phyloP scores from a whole-genome alignment of 169 alveolate genomes.

The Plasmodium cynomolgi region DNA sequence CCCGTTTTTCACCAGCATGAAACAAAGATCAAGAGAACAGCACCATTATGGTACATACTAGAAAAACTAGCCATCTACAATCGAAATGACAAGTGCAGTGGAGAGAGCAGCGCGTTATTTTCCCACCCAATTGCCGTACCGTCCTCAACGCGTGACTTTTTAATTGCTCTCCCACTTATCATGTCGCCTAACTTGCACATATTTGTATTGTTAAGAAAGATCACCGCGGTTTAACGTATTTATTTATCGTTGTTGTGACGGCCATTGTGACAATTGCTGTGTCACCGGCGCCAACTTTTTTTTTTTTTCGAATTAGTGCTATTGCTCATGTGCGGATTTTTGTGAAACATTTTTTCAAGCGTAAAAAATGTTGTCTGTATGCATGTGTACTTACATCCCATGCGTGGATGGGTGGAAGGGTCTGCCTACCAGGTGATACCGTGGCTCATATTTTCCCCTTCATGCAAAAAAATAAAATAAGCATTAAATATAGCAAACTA shows the following conservation, averaged over 20 bases:
- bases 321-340: neutral
- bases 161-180: neutral
- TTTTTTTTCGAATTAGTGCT: neutral
- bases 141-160: neutral
- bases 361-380: neutral
- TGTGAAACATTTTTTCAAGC: neutral
- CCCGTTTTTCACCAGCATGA: slow-evolving; percentile 19
- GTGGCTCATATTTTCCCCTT: neutral
- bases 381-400: neutral
- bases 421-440: neutral
- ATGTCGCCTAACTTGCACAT: neutral
- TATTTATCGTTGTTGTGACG: neutral
- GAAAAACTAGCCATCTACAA: neutral
- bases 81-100: neutral
- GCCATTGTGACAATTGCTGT: neutral
- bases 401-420: neutral
- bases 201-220: neutral
- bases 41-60: slow-evolving; percentile 64
- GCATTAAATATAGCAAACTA: neutral
- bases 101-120: neutral
- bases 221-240: neutral
- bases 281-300: neutral
- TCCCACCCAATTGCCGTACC: neutral
- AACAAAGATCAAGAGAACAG: slow-evolving; percentile 36
- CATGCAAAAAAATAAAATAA: neutral